These are phyloP conservation scores for Phycomyces blakesleeanus DNA, from an alignment of 192 early-diverging fungal species.

Conservation along the genomic window DNA sequence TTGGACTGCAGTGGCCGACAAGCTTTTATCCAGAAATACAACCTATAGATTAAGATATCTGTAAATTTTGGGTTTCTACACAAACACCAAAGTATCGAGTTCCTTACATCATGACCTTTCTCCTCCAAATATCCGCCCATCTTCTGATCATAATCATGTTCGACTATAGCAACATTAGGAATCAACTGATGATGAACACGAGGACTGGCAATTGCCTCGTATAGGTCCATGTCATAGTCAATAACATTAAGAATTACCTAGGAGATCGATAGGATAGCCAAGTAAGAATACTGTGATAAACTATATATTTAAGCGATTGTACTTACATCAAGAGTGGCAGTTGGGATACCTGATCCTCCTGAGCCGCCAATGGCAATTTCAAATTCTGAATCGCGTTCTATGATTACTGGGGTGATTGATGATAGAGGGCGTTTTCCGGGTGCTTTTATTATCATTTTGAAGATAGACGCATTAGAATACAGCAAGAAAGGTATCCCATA, in stretches of 20 bases:
- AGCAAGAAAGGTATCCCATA: too few species aligned
- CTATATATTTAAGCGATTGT: background rate
- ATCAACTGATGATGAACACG: slow-evolving; percentile 91
- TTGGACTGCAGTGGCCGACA: slow-evolving; percentile 20
- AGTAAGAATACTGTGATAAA: too few species aligned
- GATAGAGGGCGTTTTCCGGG: slow-evolving; percentile 85
- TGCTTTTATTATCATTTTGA: slow-evolving; percentile 40
- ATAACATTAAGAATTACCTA: slow-evolving; percentile 74
- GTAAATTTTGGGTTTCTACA: too few species aligned
- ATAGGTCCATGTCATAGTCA: slow-evolving; percentile 64
- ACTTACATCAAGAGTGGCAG: slow-evolving; percentile 56
- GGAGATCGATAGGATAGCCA: too few species aligned
- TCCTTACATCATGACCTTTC: slow-evolving; percentile 37
- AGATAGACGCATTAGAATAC: too few species aligned
- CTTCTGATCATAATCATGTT: slow-evolving; percentile 40
- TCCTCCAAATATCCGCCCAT: slow-evolving; percentile 24
- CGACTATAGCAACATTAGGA: slow-evolving; percentile 62
- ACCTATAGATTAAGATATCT: too few species aligned
- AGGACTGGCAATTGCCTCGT: slow-evolving; percentile 66
- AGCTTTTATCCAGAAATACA: too few species aligned
- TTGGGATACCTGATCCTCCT: slow-evolving; percentile 84
- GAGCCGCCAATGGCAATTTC: slow-evolving; percentile 80
- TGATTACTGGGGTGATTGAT: slow-evolving; percentile 58
- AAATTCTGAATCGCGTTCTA: slow-evolving; percentile 58
- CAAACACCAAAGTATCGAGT: background rate